Evolutionary conservation across 169 alveolate genomes (phyloP), one percentile per base, ranked within the genome.

Genomic region (Cryptosporidium felis): DNA sequence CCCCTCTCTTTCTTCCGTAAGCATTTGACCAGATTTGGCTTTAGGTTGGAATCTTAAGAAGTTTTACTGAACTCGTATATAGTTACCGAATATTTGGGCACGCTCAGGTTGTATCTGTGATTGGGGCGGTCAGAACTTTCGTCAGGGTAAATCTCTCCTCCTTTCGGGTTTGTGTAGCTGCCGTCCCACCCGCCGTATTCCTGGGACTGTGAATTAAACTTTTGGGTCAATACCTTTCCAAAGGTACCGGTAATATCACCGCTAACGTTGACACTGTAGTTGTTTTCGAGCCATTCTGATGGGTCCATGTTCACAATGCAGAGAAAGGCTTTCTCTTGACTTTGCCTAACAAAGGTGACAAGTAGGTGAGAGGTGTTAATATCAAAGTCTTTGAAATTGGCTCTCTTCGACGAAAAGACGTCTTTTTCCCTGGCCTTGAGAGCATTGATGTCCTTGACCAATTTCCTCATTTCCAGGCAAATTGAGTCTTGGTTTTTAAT

Each of bases 131-230:
- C 45, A 16, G 60, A 38, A 12, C 32, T 28, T 18, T 49, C 36
- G 36, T n/a, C 6, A 4, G 82, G 23, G n/a, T 42, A 5, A 2
- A 85, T 80, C 9, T 21, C 21, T n/a, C 21, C 59, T 41, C 28
- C 42, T 1, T 16, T 36, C n/a, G 80, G 49, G 6, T 0, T 14
- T 79, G 91, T 80, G 53, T 82, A 80, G 32, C 89, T 79, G 1
- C 53, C 89, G 5, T 74, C 82, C 91, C 91, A 88, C 1, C 91
- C 91, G 14, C 91, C 91, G 36, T 56, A 88, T 49, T 62, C 85
- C 12, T 41, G 60, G 3, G 81, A 56, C 28, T 88, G 91, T 28
- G 89, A 79, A 40, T 88, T 88, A 45, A 80, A 88, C 41, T 49
- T 26, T 28, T 88, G 89, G 18, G 9, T 28, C 42, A 88, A 21